These are phyloP conservation scores for Fusarium sp. DNA, from an alignment of 2,329 filamentous ascomycete species.

Conservation along the genomic window DNA sequence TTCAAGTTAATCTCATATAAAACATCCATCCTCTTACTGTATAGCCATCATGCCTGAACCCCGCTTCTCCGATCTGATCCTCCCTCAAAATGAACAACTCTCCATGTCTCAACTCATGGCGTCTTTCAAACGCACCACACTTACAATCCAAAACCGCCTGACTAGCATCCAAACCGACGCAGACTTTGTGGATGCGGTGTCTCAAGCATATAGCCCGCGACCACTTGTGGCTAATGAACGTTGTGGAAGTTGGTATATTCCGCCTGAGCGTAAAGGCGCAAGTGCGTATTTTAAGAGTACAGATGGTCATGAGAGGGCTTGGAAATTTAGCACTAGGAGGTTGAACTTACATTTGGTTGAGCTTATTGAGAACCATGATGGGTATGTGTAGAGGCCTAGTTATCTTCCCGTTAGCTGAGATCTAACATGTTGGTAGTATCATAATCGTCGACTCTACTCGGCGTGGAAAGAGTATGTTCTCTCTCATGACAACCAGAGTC, in stretches of 20 bases:
- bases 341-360: slow-evolving; percentile 85
- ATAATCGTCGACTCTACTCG: slow-evolving; percentile 94
- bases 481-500: neutral
- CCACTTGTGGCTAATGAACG: slow-evolving; percentile 92
- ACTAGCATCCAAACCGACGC: slow-evolving; percentile 81
- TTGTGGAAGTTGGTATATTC: slow-evolving; percentile 95
- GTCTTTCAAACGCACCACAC: slow-evolving; percentile 78
- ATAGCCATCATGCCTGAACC: slow-evolving; percentile 36
- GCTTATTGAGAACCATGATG: slow-evolving; percentile 71
- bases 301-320: slow-evolving; percentile 90
- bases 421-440: slow-evolving; percentile 55
- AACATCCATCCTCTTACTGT: neutral
- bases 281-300: slow-evolving; percentile 98
- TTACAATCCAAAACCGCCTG: slow-evolving; percentile 84
- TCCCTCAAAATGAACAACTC: slow-evolving; percentile 67
- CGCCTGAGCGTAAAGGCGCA: slow-evolving; percentile 68
- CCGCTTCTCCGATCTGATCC: slow-evolving; percentile 55
- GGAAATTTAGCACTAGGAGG: slow-evolving; percentile 86
- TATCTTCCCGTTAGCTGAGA: neutral
- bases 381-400: slow-evolving; percentile 56
- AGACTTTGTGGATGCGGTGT: slow-evolving; percentile 73
- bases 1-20: neutral
- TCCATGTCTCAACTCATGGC: slow-evolving; percentile 76
- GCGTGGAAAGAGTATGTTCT: slow-evolving; percentile 77
- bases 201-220: slow-evolving; percentile 59